A percentile compares a stretch with the other conserved stretches of the same genome.
Conservation (phyloP, 176 grass and related monocot species). For the Saccharum officinarum region DNA sequence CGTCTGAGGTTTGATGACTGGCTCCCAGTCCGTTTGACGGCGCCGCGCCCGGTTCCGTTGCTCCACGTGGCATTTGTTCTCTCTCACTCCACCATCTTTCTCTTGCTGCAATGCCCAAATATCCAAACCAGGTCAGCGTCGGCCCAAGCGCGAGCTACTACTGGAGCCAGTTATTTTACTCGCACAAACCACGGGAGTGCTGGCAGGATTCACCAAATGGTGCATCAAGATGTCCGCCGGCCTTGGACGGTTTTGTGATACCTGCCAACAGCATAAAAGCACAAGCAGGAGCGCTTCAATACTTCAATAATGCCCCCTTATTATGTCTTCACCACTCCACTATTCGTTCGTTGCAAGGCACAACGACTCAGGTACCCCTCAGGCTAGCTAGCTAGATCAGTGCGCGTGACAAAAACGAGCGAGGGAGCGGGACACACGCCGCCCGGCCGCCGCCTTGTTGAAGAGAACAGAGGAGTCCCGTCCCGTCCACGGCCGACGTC, state of each 20-base stretch:
- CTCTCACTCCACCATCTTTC: neutral
- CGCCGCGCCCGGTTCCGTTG: neutral
- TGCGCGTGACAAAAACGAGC: no score
- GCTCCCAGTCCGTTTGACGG: neutral
- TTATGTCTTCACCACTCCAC: neutral
- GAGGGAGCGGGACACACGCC: neutral
- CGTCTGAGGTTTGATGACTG: neutral
- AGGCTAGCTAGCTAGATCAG: neutral
- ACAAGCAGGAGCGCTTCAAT: neutral
- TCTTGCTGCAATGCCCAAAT: no score
- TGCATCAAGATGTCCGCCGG: constrained; percentile 33
- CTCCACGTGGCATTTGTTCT: constrained; percentile 12
- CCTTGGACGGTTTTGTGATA: neutral
- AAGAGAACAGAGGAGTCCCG: neutral
- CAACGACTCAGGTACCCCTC: neutral
- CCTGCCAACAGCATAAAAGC: neutral
- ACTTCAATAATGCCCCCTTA: neutral
- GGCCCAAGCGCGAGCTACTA: neutral
- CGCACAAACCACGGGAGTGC: neutral
- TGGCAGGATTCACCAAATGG: constrained; percentile 16
- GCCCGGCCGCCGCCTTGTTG: neutral
- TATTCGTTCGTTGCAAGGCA: neutral
- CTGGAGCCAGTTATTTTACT: neutral
- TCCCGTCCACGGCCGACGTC: neutral
- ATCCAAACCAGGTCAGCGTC: constrained; percentile 9